Evolutionary conservation across 148 eudicot genomes (phyloP).

Genomic region (Diospyros kaki): DNA sequence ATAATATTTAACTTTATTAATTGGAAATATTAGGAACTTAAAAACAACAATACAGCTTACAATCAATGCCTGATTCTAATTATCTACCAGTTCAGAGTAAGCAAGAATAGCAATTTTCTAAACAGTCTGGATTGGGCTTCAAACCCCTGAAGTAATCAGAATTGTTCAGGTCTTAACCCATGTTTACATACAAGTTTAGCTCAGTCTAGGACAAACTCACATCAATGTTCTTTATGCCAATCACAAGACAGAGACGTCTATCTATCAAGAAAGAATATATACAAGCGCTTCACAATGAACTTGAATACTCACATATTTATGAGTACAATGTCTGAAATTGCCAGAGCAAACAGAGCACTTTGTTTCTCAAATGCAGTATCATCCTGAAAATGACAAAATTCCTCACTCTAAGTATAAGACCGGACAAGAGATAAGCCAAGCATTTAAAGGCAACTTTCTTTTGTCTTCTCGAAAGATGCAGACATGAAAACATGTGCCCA

Average conservation of each 20-base stretch:
- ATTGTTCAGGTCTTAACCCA: neutral
- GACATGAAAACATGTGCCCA: neutral
- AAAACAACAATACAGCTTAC: neutral
- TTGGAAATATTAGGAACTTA: neutral
- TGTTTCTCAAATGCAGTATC: constrained; percentile 87
- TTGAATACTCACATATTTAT: constrained; percentile 67
- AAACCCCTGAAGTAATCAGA: neutral
- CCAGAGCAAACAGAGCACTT: constrained; percentile 88
- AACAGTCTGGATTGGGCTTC: neutral
- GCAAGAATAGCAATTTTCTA: neutral
- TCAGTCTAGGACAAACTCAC: neutral
- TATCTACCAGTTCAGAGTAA: neutral
- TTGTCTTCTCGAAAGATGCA: neutral
- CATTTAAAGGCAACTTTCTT: neutral
- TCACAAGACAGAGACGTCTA: neutral
- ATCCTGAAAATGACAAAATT: constrained; percentile 45
- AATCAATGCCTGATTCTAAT: neutral
- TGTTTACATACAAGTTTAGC: neutral
- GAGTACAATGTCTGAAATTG: constrained; percentile 83
- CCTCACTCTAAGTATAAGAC: neutral
- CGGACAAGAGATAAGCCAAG: neutral
- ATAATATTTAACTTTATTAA: neutral
- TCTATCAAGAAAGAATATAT: neutral
- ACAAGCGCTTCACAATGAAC: neutral
- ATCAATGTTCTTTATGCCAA: neutral